Evolutionary conservation across 805 yeast genomes (phyloP).

Genomic region (Candida sakaeoensis): DNA sequence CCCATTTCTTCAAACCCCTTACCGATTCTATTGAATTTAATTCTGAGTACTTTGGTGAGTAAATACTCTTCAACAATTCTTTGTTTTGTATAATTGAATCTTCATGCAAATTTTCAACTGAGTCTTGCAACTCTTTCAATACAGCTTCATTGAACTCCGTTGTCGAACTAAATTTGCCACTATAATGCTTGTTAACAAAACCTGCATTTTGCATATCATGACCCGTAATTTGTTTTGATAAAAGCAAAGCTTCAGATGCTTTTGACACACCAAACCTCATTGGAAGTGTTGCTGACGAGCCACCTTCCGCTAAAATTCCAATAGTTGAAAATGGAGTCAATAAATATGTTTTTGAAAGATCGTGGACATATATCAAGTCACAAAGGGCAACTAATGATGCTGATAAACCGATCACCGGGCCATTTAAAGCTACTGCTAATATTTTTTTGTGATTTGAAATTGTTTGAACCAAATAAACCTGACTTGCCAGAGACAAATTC

Average conservation of each 20-base stretch:
- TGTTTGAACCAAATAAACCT: constrained; percentile 61
- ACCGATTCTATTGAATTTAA: constrained; percentile 63
- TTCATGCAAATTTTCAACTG: constrained; percentile 42
- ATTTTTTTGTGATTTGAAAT: constrained; percentile 69
- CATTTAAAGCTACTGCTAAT: constrained; percentile 71
- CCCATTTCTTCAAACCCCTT: constrained; percentile 67
- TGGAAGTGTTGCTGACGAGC: constrained; percentile 62
- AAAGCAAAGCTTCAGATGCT: constrained; percentile 68
- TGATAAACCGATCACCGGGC: constrained; percentile 80
- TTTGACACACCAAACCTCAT: constrained; percentile 66
- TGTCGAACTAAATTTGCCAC: constrained; percentile 26
- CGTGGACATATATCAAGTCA: constrained; percentile 70
- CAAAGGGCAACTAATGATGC: constrained; percentile 69
- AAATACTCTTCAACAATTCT: constrained; percentile 36
- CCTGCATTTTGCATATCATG: constrained; percentile 53
- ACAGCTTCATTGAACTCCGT: constrained; percentile 44
- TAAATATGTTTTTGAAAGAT: constrained; percentile 52
- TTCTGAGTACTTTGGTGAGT: constrained; percentile 35
- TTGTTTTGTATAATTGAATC: constrained; percentile 38
- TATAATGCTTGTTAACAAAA: constrained; percentile 56
- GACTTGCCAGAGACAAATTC: constrained; percentile 59
- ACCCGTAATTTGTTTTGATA: constrained; percentile 61
- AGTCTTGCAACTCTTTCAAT: constrained; percentile 28
- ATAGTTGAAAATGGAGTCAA: constrained; percentile 79
- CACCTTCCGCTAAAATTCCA: constrained; percentile 83